Base-by-base conservation (phyloP, 306 rosid genomes). In the Hippophae gyantsensis region DNA sequence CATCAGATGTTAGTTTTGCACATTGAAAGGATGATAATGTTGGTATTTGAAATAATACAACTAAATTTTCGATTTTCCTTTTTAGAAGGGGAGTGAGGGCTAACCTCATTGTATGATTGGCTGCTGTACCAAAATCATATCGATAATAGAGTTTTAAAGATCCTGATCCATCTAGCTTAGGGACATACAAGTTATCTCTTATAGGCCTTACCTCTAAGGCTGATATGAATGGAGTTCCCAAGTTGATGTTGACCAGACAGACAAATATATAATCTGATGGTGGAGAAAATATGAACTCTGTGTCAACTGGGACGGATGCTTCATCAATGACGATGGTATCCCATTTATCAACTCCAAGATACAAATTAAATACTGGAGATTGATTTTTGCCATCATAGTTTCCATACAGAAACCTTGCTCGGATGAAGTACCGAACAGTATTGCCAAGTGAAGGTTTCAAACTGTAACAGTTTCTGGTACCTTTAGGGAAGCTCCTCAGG, bases 331-430 rank as follows among this genome's bases (percentile, higher is more conserved):
- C 47, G 14, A 68, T 49, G 0, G 67, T 32, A 5, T 1, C 45
- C 79, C 79, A 75, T 0, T 27, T 42, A 26, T 43, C 61, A 23
- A 54, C 61, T 14, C 69, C 76, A 0, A 62, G 13, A 56, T 69
- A n/a, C 0, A 74, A 44, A 13, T 74, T 43, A 8, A 74, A 74
- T 10, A 0, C 14, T 3, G 79, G 79, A 0, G 56, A 10, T 13
- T 43, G 2, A 6, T 9, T 11, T 11, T 25, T 43, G 14, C 68
- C 68, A 18, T 74, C 79, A 9, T 77, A 84, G 9, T 76, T 74
- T 1, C 79, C 83, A 52, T 83, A 79, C 1, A 64, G 5, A 41
- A 83, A 76, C 18, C 2, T 9, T 27, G 83, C 83, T 46, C 79
- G 63, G 5, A 84, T 62, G 14, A 78, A 25, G 40, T 69, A 81